Evolutionary conservation across 306 rosid species (phyloP).

Genomic region (Vigna mungo): DNA sequence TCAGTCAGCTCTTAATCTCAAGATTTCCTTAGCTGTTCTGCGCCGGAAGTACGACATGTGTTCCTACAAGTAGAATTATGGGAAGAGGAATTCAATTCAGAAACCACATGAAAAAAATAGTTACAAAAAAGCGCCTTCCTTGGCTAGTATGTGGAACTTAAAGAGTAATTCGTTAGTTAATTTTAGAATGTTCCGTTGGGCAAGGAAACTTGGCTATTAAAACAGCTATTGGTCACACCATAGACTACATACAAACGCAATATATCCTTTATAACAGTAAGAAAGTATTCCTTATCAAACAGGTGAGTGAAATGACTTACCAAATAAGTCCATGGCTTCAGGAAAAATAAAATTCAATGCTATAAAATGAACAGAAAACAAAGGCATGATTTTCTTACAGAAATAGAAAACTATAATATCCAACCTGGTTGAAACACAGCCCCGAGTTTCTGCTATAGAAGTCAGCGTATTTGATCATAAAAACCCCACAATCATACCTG

Average conservation of each 20-base stretch:
- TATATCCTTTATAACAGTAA: neutral
- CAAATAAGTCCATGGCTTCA: slow-evolving; percentile 5
- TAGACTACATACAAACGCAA: neutral
- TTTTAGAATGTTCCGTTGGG: slow-evolving; percentile 12
- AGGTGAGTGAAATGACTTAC: neutral
- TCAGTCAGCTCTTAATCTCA: slow-evolving; percentile 81
- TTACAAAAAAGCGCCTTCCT: neutral
- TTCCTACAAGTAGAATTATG: slow-evolving; percentile 56
- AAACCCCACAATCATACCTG: slow-evolving; percentile 92
- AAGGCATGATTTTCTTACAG: neutral
- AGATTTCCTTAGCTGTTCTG: slow-evolving; percentile 85
- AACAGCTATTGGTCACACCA: neutral
- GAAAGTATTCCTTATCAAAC: slow-evolving; percentile 19
- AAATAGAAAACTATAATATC: slow-evolving; percentile 36
- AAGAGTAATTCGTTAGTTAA: slow-evolving; percentile 1
- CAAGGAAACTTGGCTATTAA: neutral
- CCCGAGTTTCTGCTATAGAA: slow-evolving; percentile 85
- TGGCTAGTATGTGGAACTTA: slow-evolving; percentile 2
- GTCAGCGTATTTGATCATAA: slow-evolving; percentile 91
- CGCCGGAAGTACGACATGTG: slow-evolving; percentile 92
- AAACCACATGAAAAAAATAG: slow-evolving; percentile 20
- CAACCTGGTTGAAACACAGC: slow-evolving; percentile 90
- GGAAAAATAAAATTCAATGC: neutral
- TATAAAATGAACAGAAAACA: slow-evolving; percentile 26
- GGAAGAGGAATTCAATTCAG: slow-evolving; percentile 40